phyloP scores from a whole-genome alignment of 495 filamentous ascomycete genomes.

The Penicillium tannophilum region DNA sequence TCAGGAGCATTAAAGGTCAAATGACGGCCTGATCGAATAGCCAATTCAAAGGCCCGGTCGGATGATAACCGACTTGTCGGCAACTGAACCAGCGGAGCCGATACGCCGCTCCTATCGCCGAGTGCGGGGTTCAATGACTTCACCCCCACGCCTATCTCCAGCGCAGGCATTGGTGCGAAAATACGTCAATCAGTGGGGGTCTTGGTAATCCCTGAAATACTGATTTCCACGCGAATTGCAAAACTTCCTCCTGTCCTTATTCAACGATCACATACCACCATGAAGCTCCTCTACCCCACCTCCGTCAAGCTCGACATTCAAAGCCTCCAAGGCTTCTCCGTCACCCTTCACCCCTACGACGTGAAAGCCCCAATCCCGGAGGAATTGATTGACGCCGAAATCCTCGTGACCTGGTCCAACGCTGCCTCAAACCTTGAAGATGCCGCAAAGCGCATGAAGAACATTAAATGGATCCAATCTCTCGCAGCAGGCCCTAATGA shows the following conservation, averaged over 20 bases:
- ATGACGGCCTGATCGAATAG: no score
- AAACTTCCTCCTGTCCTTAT: background rate
- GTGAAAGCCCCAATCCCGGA: conserved; percentile 53
- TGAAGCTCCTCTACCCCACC: conserved; percentile 66
- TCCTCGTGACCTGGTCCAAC: conserved; percentile 62
- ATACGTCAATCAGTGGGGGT: conserved; percentile 4
- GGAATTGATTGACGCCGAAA: conserved; percentile 53
- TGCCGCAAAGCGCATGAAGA: conserved; percentile 49
- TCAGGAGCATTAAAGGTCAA: background rate
- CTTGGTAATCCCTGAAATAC: background rate
- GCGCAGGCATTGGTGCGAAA: conserved; percentile 2
- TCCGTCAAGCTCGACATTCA: conserved; percentile 53
- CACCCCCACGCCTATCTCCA: background rate
- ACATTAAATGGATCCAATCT: conserved; percentile 61
- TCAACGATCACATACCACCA: conserved; percentile 17
- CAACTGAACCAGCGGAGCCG: background rate
- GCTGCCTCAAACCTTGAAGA: conserved; percentile 51
- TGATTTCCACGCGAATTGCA: background rate
- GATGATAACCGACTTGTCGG: background rate
- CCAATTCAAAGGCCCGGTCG: background rate
- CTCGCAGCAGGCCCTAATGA: conserved; percentile 65
- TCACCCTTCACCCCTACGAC: conserved; percentile 56
- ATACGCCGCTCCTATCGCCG: background rate
- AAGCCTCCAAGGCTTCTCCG: conserved; percentile 53
- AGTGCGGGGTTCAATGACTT: conserved; percentile 8